Evolutionary conservation across 2,329 filamentous ascomycete genomes (phyloP).

Genomic region (Colletotrichum magnum): DNA sequence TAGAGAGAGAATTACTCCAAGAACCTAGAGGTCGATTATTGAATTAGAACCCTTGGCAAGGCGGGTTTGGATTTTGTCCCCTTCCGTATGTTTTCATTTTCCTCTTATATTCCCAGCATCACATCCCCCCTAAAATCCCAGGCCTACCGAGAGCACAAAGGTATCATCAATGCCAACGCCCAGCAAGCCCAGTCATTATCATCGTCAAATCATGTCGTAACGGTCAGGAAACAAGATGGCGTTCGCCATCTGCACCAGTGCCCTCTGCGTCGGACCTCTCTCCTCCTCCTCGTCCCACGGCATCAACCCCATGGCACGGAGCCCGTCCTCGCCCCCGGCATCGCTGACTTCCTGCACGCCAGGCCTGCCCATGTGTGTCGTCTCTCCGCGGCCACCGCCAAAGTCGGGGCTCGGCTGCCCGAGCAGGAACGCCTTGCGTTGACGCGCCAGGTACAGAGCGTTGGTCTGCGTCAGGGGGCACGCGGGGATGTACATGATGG

Average conservation of each 20-base stretch:
- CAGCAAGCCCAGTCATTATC: not conserved
- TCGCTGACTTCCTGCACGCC: slow-evolving; percentile 56
- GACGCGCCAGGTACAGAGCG: slow-evolving; percentile 69
- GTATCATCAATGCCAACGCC: slow-evolving; percentile 17
- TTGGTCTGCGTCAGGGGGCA: slow-evolving; percentile 69
- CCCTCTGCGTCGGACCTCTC: slow-evolving; percentile 49
- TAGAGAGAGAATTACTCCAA: too few species aligned
- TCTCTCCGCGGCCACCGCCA: slow-evolving; percentile 51
- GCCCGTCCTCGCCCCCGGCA: slow-evolving; percentile 55
- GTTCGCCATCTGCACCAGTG: slow-evolving; percentile 55
- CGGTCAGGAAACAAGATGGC: slow-evolving; percentile 58
- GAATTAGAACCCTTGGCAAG: not conserved
- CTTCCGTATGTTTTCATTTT: not conserved
- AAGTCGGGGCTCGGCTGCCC: slow-evolving; percentile 60
- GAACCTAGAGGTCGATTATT: not conserved
- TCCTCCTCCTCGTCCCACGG: slow-evolving; percentile 58
- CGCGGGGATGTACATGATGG: slow-evolving; percentile 57
- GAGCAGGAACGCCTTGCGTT: slow-evolving; percentile 61
- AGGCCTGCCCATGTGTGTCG: slow-evolving; percentile 50
- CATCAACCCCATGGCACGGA: slow-evolving; percentile 58
- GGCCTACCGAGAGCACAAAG: slow-evolving; percentile 1
- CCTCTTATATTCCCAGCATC: not conserved
- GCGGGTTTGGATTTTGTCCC: not conserved
- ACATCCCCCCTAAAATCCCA: too few species aligned
- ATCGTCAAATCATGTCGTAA: slow-evolving; percentile 47